Conservation (phyloP, 768 basidiomycete species). For the Tricholoma saponaceum region DNA sequence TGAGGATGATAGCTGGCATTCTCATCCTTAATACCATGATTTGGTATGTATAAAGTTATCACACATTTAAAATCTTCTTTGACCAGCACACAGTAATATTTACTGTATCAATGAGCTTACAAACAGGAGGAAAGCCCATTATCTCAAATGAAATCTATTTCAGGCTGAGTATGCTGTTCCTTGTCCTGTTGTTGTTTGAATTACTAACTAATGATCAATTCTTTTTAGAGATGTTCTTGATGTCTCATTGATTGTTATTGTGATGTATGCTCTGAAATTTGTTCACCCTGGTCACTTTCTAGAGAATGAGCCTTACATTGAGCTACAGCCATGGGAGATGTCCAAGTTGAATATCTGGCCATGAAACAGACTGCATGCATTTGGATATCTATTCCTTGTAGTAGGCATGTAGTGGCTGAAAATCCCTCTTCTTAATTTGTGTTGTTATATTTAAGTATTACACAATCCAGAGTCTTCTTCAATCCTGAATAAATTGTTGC, state of each 20-base stretch:
- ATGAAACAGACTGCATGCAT: too few species aligned
- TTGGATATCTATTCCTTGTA: too few species aligned
- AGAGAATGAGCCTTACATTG: background rate
- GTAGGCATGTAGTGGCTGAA: too few species aligned
- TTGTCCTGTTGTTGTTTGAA: background rate
- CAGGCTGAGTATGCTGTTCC: constrained; percentile 38
- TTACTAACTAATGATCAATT: background rate
- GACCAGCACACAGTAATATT: constrained; percentile 11
- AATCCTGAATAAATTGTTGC: too few species aligned
- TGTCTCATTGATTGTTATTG: constrained; percentile 42
- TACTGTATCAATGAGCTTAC: constrained; percentile 49
- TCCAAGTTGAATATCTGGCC: too few species aligned
- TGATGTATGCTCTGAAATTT: constrained; percentile 41
- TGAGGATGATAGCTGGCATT: background rate
- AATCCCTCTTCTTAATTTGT: too few species aligned
- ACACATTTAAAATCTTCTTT: too few species aligned
- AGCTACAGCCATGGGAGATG: too few species aligned
- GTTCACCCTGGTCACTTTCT: constrained; percentile 36
- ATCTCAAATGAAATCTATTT: constrained; percentile 46
- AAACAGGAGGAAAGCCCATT: constrained; percentile 46
- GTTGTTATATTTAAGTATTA: too few species aligned
- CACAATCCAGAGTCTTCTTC: too few species aligned
- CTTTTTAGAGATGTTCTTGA: constrained; percentile 38
- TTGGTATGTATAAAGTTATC: too few species aligned
- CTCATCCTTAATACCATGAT: background rate